These are phyloP conservation scores for Glycine latifolia DNA, from an alignment of 306 rosid genomes.

Conservation along the genomic window DNA sequence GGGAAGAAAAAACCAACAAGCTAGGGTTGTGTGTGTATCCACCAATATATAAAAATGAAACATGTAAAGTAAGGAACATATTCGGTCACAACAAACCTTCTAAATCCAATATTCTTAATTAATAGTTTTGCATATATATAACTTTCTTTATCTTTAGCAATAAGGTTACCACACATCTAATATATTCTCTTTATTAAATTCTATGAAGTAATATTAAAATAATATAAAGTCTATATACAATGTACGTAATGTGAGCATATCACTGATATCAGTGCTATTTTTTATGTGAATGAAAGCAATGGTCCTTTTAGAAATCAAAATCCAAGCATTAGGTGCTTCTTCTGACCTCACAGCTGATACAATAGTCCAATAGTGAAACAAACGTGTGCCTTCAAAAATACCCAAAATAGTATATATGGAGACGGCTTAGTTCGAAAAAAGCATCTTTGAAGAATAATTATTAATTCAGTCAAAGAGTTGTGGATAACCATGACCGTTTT, in stretches of 20 bases:
- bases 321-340: slow-evolving; percentile 5
- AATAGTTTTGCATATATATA: too few species aligned
- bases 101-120: too few species aligned
- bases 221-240: neutral
- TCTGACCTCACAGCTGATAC: slow-evolving; percentile 3
- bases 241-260: neutral
- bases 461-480: neutral
- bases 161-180: neutral
- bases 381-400: slow-evolving; percentile 16
- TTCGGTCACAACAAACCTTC: too few species aligned
- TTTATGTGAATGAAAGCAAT: neutral
- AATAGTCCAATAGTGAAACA: slow-evolving; percentile 11
- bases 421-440: neutral
- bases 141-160: too few species aligned
- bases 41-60: neutral
- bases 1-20: neutral
- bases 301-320: neutral
- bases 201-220: too few species aligned
- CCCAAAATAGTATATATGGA: neutral
- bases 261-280: neutral
- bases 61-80: neutral
- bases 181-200: neutral
- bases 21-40: neutral
- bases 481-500: neutral
- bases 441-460: slow-evolving; percentile 27